Base-by-base conservation (phyloP, 106 monocot genomes). In the Acanthochlamys bracteata region DNA sequence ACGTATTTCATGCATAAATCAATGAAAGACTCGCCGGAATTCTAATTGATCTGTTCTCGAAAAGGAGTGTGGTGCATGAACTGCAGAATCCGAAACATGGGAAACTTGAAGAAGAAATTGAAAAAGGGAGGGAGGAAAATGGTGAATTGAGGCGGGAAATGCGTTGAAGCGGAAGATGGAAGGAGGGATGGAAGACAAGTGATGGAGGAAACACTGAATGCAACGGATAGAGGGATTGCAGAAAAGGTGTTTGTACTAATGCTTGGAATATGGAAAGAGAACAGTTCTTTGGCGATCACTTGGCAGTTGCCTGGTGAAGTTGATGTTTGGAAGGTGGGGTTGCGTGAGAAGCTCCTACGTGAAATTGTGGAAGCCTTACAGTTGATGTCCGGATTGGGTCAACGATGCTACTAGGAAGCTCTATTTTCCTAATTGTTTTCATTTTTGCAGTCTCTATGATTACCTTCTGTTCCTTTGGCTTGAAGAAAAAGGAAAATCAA, bases 111-210 rank as follows among this genome's bases (percentile, higher is more conserved):
- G 69, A 45, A 61, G 46, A 81, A 55, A 66, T 23, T 89, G 73
- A 62, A 55, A 69, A 39, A 7, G 20, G 85, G 83, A 0, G 93
- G 93, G 25, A 71, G 89, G 57, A 69, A 85, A 13, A 85, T 93
- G 93, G 85, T 85, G 68, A 93, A 93, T 66, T 89, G 89, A 25
- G 93, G 89, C 0, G 93, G 93, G 24, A 71, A 75, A 12, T 89
- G 93, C 56, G 88, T 93, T 10, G 93, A 93, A 67, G 53, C 85
- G 8, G 93, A 93, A 78, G 89, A 93, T 7, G 43, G 61, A 43
- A 43, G 55, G 25, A 69, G 88, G 41, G 80, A 89, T 26, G 93
- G 93, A 25, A 55, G 69, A 24, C 3, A 41, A 69, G 71, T 89
- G 39, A 93, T 70, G 85, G 72, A 71, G 56, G 78, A 78, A 61